Conservation (phyloP, 2,329 filamentous ascomycete genomes). For the Sclerotinia borealis region DNA sequence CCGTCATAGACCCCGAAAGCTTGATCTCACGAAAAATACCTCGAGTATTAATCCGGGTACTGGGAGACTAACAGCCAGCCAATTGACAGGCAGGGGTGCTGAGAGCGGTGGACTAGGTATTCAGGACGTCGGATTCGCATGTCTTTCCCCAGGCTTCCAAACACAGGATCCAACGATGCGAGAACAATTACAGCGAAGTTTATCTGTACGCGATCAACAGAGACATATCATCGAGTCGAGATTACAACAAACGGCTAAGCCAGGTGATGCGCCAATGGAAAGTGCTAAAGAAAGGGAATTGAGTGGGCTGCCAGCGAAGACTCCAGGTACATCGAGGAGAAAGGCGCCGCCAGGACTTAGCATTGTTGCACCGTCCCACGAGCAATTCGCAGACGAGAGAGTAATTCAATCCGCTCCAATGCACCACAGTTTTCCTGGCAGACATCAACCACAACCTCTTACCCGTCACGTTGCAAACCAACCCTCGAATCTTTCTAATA, state of each 20-base stretch:
- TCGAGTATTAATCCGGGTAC: slow-evolving; percentile 46
- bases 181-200: slow-evolving; percentile 88
- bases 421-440: slow-evolving; percentile 89
- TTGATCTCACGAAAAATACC: slow-evolving; percentile 68
- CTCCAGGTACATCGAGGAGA: slow-evolving; percentile 66
- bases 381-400: slow-evolving; percentile 87
- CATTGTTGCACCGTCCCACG: slow-evolving; percentile 89
- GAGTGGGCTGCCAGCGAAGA: slow-evolving; percentile 49
- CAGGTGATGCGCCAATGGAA: slow-evolving; percentile 59
- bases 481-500: slow-evolving; percentile 73
- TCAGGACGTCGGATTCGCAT: slow-evolving; percentile 89
- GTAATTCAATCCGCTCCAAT: slow-evolving; percentile 96
- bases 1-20: slow-evolving; percentile 67
- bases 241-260: slow-evolving; percentile 80
- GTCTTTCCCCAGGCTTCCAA: slow-evolving; percentile 89
- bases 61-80: slow-evolving; percentile 60
- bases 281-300: slow-evolving; percentile 48
- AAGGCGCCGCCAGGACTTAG: slow-evolving; percentile 84
- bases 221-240: slow-evolving; percentile 90
- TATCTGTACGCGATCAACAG: slow-evolving; percentile 90
- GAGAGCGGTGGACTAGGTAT: slow-evolving; percentile 69
- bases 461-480: slow-evolving; percentile 76
- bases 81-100: slow-evolving; percentile 59
- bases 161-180: slow-evolving; percentile 96
- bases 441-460: slow-evolving; percentile 70